These are phyloP conservation scores for Plasmodium chabaudi DNA, from an alignment of 169 alveolate species.

Conservation along the genomic window DNA sequence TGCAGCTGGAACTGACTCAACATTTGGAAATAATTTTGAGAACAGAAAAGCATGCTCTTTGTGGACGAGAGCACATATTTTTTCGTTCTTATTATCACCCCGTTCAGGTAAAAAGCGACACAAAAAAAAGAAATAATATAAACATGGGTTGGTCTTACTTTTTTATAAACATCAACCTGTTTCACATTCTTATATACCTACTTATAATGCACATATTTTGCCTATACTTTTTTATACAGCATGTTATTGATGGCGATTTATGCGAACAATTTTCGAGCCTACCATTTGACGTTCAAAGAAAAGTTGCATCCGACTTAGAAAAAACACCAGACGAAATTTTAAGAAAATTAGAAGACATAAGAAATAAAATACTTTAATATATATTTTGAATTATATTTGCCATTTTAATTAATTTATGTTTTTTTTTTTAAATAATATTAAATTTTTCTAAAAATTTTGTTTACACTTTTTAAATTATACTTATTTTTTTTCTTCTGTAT, in stretches of 20 bases:
- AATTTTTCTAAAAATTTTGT: no score
- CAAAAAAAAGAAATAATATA: background rate
- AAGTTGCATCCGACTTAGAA: constrained; percentile 93
- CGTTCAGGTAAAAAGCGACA: constrained; percentile 80
- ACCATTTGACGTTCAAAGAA: constrained; percentile 88
- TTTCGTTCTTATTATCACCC: constrained; percentile 90
- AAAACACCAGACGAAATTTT: constrained; percentile 93
- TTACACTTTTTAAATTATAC: no score
- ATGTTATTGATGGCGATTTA: constrained; percentile 98
- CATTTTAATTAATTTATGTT: background rate
- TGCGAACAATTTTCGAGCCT: constrained; percentile 93
- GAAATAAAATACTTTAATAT: constrained; percentile 91
- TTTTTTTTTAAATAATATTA: no score
- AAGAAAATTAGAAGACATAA: constrained; percentile 95
- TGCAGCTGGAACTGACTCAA: constrained; percentile 93
- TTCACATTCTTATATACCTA: background rate
- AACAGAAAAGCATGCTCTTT: constrained; percentile 94
- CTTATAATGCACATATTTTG: no score
- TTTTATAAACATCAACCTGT: background rate
- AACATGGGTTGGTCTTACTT: background rate
- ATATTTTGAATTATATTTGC: background rate
- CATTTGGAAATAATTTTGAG: constrained; percentile 98
- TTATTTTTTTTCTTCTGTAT: background rate
- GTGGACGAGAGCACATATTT: constrained; percentile 91
- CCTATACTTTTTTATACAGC: constrained; percentile 46